Evolutionary conservation across 2,329 filamentous ascomycete genomes (phyloP).

Genomic region (Kalaharituber pfeilii): DNA sequence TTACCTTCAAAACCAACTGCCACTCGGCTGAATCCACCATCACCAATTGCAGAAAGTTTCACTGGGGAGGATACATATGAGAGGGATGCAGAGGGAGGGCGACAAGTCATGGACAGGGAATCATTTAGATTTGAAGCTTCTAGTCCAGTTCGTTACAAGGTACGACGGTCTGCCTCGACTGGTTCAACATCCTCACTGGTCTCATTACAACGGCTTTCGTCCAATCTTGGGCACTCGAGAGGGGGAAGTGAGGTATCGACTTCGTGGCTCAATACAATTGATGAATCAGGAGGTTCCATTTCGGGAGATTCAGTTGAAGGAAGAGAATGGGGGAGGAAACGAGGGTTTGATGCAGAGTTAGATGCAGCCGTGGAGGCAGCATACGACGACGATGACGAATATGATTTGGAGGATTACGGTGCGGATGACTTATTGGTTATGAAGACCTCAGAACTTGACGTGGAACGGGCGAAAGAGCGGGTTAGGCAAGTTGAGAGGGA

Average conservation of each 20-base stretch:
- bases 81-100: not conserved
- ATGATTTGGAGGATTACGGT: slow-evolving; percentile 28
- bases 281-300: slow-evolving; percentile 70
- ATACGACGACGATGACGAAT: slow-evolving; percentile 67
- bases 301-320: slow-evolving; percentile 55
- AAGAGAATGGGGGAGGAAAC: slow-evolving; percentile 19
- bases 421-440: slow-evolving; percentile 31
- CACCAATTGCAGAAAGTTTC: not conserved
- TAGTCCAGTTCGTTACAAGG: not conserved
- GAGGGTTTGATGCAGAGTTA: slow-evolving; percentile 53
- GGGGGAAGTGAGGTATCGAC: slow-evolving; percentile 54
- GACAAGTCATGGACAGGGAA: slow-evolving; percentile 7
- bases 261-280: slow-evolving; percentile 87
- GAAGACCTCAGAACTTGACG: slow-evolving; percentile 28
- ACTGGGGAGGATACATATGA: not conserved
- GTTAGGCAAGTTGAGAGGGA: slow-evolving; percentile 59
- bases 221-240: slow-evolving; percentile 19
- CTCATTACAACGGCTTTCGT: not conserved
- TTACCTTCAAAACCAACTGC: not conserved
- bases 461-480: slow-evolving; percentile 57
- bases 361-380: slow-evolving; percentile 93
- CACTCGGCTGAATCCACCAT: not conserved
- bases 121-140: slow-evolving; percentile 19
- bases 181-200: slow-evolving; percentile 11
- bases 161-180: slow-evolving; percentile 5